These are phyloP conservation scores for Mitragyna speciosa DNA, from an alignment of 257 asterid species.

Conservation along the genomic window DNA sequence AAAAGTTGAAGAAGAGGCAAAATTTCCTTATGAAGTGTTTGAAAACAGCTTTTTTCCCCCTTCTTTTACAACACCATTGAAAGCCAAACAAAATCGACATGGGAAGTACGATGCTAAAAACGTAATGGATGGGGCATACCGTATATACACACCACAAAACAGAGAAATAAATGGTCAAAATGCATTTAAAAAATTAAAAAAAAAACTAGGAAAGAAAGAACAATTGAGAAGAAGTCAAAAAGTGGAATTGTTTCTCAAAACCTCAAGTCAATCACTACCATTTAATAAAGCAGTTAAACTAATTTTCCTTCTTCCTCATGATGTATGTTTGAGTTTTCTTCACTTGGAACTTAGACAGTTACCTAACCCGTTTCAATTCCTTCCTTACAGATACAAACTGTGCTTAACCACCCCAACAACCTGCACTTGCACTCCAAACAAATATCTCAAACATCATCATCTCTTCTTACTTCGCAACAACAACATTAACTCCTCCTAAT, in stretches of 20 bases:
- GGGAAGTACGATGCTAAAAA: not conserved
- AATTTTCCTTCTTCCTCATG: constrained; percentile 29
- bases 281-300: constrained; percentile 55
- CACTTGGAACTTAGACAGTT: constrained; percentile 25
- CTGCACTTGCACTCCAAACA: constrained; percentile 18
- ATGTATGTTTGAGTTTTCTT: constrained; percentile 14
- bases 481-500: constrained; percentile 18
- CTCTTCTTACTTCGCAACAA: not conserved
- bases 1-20: not conserved
- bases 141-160: not conserved
- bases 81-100: too few relatives aligned
- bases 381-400: not conserved
- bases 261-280: constrained; percentile 10
- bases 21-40: not conserved
- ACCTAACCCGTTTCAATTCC: constrained; percentile 36
- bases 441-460: not conserved
- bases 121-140: constrained; percentile 1
- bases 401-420: constrained; percentile 50
- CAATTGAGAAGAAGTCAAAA: not conserved
- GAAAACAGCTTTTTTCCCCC: not conserved
- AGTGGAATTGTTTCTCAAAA: not conserved
- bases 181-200: not conserved
- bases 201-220: too few relatives aligned
- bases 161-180: not conserved
- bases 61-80: not conserved